Evolutionary conservation across 805 yeast species (phyloP), one percentile per base, ranked within the genome.

Genomic region (Candida tammaniensis): DNA sequence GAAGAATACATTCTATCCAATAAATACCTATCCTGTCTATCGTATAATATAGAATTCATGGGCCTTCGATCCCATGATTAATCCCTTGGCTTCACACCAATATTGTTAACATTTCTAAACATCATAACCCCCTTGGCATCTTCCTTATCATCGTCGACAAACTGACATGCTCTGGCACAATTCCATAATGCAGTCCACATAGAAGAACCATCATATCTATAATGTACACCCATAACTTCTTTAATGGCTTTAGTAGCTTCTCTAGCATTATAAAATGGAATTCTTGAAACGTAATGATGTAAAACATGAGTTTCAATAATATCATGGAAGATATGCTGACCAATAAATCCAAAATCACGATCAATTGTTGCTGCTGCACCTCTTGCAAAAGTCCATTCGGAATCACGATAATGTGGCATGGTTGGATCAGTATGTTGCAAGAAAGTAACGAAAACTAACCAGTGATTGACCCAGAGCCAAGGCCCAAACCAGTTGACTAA

Each of bases 331-430:
- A 74, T 67, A 46, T 68, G 71, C 49, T 61, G 72, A 38, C 82
- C 83, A 35, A 77, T 54, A 40, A 77, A 74, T 8, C 82, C 82
- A 52, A 69, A 76, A 43, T 77, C 67, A 57, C 82, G 66, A 54
- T 77, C 83, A 42, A 77, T 74, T 23, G 83, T 77, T 28, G 81
- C 75, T 42, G 82, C 82, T 7, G 83, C 81, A 54, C 83, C 83
- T 50, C 78, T 65, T 38, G 82, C 82, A 46, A 77, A 77, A 38
- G 70, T 76, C 83, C 83, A 77, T 57, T 74, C 72, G 12, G 54
- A 49, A 33, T 67, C 71, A 30, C 67, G 72, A 55, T 77, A 77
- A 52, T 77, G 83, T 24, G 82, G 80, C 69, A 76, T 62, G 2
- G 70, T 54, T 31, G 78, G 72, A 52, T 76, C 81, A 13, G 82